Percentiles rank a stretch among this genome's conserved stretches.
phyloP scores from a whole-genome alignment of 148 eudicot genomes.

The Diospyros lotus region DNA sequence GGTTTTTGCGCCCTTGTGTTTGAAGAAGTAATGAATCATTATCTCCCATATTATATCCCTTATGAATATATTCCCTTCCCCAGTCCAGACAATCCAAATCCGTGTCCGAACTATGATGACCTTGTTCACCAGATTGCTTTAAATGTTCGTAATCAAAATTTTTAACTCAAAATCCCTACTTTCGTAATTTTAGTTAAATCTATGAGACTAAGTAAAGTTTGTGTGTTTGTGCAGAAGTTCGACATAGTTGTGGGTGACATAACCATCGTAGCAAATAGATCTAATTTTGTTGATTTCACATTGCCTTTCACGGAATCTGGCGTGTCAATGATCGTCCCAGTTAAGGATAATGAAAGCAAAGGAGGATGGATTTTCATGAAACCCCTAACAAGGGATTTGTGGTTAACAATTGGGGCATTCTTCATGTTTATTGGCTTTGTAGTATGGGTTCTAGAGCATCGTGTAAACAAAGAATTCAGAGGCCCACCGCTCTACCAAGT shows the following conservation, averaged over 20 bases:
- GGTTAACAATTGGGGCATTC: slow-evolving; percentile 52
- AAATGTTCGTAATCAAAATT: slow-evolving; percentile 18
- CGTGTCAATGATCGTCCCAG: slow-evolving; percentile 46
- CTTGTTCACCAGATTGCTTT: slow-evolving; percentile 34
- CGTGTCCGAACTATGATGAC: slow-evolving; percentile 27
- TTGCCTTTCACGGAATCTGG: slow-evolving; percentile 69
- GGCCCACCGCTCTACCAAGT: slow-evolving; percentile 54
- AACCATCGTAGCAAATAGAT: slow-evolving; percentile 48
- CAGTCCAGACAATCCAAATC: slow-evolving; percentile 10
- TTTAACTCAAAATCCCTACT: too few species aligned
- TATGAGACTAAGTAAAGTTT: neutral
- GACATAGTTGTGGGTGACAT: slow-evolving; percentile 65
- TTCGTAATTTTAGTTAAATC: neutral
- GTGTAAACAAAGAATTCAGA: slow-evolving; percentile 49
- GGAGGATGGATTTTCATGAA: slow-evolving; percentile 68
- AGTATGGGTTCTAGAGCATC: slow-evolving; percentile 72
- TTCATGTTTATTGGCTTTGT: slow-evolving; percentile 64
- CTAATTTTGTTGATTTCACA: slow-evolving; percentile 48
- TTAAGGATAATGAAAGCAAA: slow-evolving; percentile 34
- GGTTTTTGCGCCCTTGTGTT: slow-evolving; percentile 62
- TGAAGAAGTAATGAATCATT: slow-evolving; percentile 26
- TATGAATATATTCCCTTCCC: slow-evolving; percentile 30
- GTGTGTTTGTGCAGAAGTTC: slow-evolving; percentile 28
- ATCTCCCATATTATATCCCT: slow-evolving; percentile 23
- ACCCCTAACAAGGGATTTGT: slow-evolving; percentile 55